Conservation (phyloP, 306 rosid genomes). For the Carpinus viminea region DNA sequence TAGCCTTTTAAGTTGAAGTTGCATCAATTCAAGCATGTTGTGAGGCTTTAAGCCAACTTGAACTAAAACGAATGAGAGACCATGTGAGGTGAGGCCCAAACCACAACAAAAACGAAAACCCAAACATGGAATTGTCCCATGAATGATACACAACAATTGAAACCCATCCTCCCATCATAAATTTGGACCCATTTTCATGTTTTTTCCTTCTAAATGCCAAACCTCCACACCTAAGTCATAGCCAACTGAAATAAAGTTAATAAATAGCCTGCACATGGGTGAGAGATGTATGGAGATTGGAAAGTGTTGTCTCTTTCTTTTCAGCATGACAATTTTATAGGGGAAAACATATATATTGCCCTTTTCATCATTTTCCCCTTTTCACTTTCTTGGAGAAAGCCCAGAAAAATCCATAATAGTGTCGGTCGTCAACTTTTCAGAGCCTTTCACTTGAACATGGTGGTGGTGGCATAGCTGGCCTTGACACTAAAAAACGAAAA, state of each 20-base stretch:
- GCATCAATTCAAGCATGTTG: background rate
- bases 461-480: conserved; percentile 39
- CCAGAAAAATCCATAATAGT: conserved; percentile 7
- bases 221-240: background rate
- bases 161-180: too few species aligned
- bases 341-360: background rate
- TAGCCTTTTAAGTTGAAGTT: too few species aligned
- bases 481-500: conserved; percentile 65
- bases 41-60: background rate
- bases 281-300: background rate
- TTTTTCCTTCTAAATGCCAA: background rate
- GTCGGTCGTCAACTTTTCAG: conserved; percentile 35
- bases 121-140: background rate
- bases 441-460: conserved; percentile 37
- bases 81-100: background rate
- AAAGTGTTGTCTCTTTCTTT: background rate
- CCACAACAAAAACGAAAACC: too few species aligned
- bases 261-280: conserved; percentile 14
- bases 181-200: too few species aligned
- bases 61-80: background rate
- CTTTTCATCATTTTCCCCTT: background rate
- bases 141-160: background rate
- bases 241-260: background rate
- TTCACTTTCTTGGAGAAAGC: conserved; percentile 9
- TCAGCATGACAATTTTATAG: background rate